Evolutionary conservation across 2,329 filamentous ascomycete genomes (phyloP), one percentile per base, ranked within the genome.

Genomic region (Colletotrichum paranaense): DNA sequence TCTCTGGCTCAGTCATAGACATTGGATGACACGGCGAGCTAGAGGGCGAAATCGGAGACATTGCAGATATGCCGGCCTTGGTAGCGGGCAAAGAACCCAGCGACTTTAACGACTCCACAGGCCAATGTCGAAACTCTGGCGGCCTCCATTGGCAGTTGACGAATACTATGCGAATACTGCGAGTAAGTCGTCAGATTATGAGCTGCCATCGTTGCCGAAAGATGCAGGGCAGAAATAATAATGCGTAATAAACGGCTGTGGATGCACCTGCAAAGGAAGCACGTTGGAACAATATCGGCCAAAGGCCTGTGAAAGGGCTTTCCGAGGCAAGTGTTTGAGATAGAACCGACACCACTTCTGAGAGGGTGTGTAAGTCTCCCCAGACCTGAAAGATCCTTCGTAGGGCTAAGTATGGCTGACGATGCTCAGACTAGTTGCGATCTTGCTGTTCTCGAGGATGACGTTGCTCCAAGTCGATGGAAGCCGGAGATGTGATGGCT

Each of bases 11-110:
- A 19, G 30, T 55, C 22, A 6, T 46, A 11, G 42, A 64, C 32
- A 64, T 64, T 68, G 65, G 66, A 63, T 35, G 60, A 53, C 38
- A 53, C 57, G 58, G 63, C 28, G 60, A 35, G 42, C 22, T 14
- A 55, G 66, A 72, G 66, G 58, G 59, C 69, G 69, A 72, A 60
- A 49, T 72, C 70, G 66, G 70, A 73, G 66, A 32, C 60, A 67
- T 62, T 59, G 70, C 56, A 70, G 66, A 32, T 22, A 49, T 60
- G 70, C 59, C 59, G 56, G n/a, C 42, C 22, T 52, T 16, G 63
- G 64, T 52, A 68, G 57, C 63, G 35, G 57, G 42, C 57, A 32
- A 57, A 30, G 49, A 28, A 35, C 59, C 42, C 58, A 42, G 60
- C 56, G 60, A 70, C 24, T 57, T 42, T 24, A 57, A 28, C 7